Evolutionary conservation across 192 early-diverging fungal species (phyloP), one percentile per base, ranked within the genome.

Genomic region (Allomyces macrogynus): DNA sequence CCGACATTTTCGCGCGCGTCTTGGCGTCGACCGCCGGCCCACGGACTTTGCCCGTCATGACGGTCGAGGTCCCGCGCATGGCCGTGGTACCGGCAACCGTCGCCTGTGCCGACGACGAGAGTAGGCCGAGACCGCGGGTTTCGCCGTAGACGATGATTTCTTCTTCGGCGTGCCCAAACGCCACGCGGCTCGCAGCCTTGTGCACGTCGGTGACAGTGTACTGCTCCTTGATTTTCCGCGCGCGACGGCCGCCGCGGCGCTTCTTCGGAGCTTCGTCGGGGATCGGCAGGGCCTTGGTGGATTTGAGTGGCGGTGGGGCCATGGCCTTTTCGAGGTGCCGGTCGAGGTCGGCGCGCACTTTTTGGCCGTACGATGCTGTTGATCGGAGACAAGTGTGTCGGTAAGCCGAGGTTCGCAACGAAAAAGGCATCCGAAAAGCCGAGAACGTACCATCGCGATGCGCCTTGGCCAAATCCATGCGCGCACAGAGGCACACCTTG

Each of bases 211-310:
- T 89, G 62, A 83, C 69, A 23, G 86, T 86, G 72, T 85, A 83
- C 10, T 84, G 76, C 71, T 97, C 92, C 72, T 92, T 92, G 40
- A 78, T 77, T 71, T 80, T 82, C 25, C 93, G 81, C 20, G 85
- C 87, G 67, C 79, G 69, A 67, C 85, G 84, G n/a, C 96, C 96
- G 57, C 86, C 96, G 63, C 96, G 78, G 20, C 88, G 74, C 67
- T 90, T 89, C 73, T 94, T 95, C 18, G 87, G 81, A 0, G 85
- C 89, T 68, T 99, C 93, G 65, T 87, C 81, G 7, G 96, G 96
- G 9, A 92, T 81, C 10, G 96, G 93, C 44, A 99, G 69, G 1
- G 94, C 89, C 71, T 95, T 95, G 66, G 88, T 68, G 7, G 81
- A 78, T 65, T 93, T 91, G 24, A 80, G 71, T 0, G 93, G 93